Evolutionary conservation across 306 rosid species (phyloP), one percentile per base, ranked within the genome.

Genomic region (Canavalia gladiata): DNA sequence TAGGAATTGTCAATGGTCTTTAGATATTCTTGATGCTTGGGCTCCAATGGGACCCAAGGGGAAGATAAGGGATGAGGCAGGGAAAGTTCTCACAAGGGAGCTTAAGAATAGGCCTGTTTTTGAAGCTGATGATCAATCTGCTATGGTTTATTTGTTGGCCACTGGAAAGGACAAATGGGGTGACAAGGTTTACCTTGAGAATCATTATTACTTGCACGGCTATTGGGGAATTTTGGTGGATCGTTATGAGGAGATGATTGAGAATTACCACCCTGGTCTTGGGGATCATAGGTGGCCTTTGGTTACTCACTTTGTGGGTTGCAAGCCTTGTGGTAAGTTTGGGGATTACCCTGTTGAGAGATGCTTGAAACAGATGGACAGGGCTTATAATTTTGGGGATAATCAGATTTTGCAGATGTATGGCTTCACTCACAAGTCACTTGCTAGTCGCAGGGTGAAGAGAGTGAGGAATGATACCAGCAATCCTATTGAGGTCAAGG

Each of bases 11-110:
- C 97, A 92, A 46, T 94, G 98, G 97, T 79, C 98, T 4, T 34
- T 94, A 74, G 97, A 94, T 77, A 68, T 94, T 77, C 97, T 94
- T 2, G 98, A 94, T 41, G 89, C 90, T 7, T 94, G 98, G 98
- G 94, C 98, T 3, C 97, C 98, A 0, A 94, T 94, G 97, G 98
- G 98, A 6, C 97, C 98, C 0, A 94, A 94, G 30, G 98, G 98
- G 83, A 94, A 92, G 75, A 55, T 92, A 30, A 81, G 98, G 52
- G 98, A 92, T 63, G 97, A 94, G 3, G 98, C 97, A 2, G 98
- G 98, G 81, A 92, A 90, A 75, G 37, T 94, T 0, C 84, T 94
- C 13, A 92, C 98, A 7, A 73, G 90, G 67, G 94, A 89, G 86
- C 88, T 92, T 3, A 92, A 91, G 64, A 89, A 60, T 13, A 68